phyloP scores from a whole-genome alignment of 2,329 filamentous ascomycete species.

The Ceratocystis diversiconidia region DNA sequence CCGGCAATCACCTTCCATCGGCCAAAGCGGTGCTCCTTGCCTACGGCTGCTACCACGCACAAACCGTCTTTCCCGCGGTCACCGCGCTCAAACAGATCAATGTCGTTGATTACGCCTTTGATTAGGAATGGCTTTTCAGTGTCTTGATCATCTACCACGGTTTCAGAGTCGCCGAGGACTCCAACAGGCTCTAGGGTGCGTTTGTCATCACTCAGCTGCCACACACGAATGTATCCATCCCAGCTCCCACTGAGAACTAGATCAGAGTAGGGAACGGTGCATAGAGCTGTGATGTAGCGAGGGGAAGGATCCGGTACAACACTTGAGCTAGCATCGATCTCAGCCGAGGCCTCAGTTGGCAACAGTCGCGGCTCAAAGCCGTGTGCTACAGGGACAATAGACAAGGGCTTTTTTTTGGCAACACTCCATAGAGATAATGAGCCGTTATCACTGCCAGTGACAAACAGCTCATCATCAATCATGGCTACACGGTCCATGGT shows the following conservation, averaged over 20 bases:
- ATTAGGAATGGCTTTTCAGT: conserved; percentile 27
- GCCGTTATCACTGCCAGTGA: conserved; percentile 89
- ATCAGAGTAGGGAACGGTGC: conserved; percentile 78
- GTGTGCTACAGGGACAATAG: conserved; percentile 66
- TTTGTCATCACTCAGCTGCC: conserved; percentile 75
- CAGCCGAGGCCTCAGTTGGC: conserved; percentile 59
- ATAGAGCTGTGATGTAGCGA: conserved; percentile 79
- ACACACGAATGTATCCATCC: conserved; percentile 77
- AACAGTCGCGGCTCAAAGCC: conserved; percentile 62
- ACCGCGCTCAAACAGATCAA: conserved; percentile 74
- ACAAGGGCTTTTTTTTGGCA: conserved; percentile 88
- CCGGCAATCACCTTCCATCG: conserved; percentile 55
- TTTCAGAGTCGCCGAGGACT: conserved; percentile 31
- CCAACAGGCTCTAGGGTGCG: conserved; percentile 60
- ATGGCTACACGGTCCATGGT: conserved; percentile 87
- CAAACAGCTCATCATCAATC: conserved; percentile 75
- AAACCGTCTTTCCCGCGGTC: conserved; percentile 62
- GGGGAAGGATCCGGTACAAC: conserved; percentile 52
- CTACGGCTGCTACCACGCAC: conserved; percentile 72
- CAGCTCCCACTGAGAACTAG: conserved; percentile 84
- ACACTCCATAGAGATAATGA: conserved; percentile 74
- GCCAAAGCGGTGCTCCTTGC: conserved; percentile 73
- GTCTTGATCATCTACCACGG: conserved; percentile 21
- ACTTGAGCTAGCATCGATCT: conserved; percentile 45
- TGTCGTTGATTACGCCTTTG: conserved; percentile 73